phyloP scores from a whole-genome alignment of 2,329 filamentous ascomycete genomes.

The Ceratocystiopsis sp. region DNA sequence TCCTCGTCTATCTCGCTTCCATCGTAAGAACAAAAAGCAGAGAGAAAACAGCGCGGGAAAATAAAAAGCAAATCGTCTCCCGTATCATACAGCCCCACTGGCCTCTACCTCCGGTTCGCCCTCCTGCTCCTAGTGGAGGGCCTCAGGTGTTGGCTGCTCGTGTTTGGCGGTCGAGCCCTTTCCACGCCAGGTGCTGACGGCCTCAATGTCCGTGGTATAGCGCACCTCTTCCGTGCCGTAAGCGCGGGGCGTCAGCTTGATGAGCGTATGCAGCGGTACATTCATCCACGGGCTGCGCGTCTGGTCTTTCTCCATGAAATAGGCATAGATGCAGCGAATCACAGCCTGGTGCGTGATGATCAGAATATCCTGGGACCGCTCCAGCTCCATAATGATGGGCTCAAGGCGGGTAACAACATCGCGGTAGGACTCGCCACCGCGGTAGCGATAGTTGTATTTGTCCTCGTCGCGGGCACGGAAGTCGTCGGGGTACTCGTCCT shows the following conservation, averaged over 20 bases:
- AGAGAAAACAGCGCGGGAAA: too few species aligned
- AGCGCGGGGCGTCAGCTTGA: slow-evolving; percentile 86
- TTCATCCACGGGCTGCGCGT: slow-evolving; percentile 96
- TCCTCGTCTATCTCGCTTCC: too few species aligned
- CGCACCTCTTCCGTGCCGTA: slow-evolving; percentile 86
- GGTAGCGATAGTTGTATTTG: slow-evolving; percentile 99
- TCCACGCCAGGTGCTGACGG: slow-evolving; percentile 88
- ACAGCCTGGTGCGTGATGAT: slow-evolving; percentile 98
- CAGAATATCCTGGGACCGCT: slow-evolving; percentile 88
- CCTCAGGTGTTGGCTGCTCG: slow-evolving; percentile 36
- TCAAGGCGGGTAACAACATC: slow-evolving; percentile 96
- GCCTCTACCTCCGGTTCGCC: too few species aligned
- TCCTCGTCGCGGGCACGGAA: slow-evolving; percentile 92
- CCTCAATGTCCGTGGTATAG: slow-evolving; percentile 79
- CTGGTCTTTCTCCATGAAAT: slow-evolving; percentile 96
- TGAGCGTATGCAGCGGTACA: slow-evolving; percentile 86
- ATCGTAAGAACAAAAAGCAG: too few species aligned
- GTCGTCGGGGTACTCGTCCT: slow-evolving; percentile 79
- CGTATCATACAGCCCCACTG: too few species aligned
- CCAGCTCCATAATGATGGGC: slow-evolving; percentile 98
- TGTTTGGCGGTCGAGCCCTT: slow-evolving; percentile 90
- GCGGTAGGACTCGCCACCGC: slow-evolving; percentile 86
- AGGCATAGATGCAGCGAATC: slow-evolving; percentile 90
- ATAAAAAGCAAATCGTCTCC: too few species aligned
- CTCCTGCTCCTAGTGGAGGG: slow-evolving; percentile 6